Conservation (phyloP, 352 stramenopile genomes). For the Phytophthora pistaciae region DNA sequence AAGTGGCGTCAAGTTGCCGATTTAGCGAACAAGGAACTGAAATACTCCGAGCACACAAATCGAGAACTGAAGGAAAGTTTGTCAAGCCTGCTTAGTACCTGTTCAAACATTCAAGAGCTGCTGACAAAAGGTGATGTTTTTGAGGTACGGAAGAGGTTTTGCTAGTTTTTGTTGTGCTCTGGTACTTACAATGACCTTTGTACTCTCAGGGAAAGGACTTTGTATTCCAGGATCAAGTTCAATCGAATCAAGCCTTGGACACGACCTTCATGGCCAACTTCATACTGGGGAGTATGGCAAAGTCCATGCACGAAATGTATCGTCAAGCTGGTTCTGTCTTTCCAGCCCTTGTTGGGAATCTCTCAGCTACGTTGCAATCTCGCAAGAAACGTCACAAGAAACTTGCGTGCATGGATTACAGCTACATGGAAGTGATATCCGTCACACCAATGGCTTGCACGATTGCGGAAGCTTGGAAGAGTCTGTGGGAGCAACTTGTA, state of each 20-base stretch:
- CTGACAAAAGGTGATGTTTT: not conserved
- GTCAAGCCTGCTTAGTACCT: not conserved
- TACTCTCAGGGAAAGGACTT: not conserved
- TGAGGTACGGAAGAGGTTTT: too few relatives aligned
- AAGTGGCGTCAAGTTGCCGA: not conserved
- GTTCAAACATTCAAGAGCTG: too few relatives aligned
- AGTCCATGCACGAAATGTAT: slow-evolving; percentile 3
- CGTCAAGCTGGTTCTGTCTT: slow-evolving; percentile 5
- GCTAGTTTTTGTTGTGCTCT: too few relatives aligned
- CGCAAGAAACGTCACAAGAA: not conserved
- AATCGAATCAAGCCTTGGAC: not conserved
- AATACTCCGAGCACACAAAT: slow-evolving; percentile 5
- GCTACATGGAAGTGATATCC: slow-evolving; percentile 22
- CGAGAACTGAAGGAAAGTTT: slow-evolving; percentile 15
- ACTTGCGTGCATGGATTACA: not conserved
- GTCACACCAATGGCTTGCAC: slow-evolving; percentile 18
- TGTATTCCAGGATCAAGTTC: not conserved
- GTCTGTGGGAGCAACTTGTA: slow-evolving; percentile 22
- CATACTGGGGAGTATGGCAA: not conserved
- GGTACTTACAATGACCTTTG: too few relatives aligned
- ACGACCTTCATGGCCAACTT: not conserved
- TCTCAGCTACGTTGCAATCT: not conserved
- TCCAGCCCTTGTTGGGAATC: not conserved
- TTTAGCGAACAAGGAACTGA: not conserved
- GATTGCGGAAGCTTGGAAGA: not conserved